Conservation (phyloP, 305 asterid species). For the Fraxinus platypoda region DNA sequence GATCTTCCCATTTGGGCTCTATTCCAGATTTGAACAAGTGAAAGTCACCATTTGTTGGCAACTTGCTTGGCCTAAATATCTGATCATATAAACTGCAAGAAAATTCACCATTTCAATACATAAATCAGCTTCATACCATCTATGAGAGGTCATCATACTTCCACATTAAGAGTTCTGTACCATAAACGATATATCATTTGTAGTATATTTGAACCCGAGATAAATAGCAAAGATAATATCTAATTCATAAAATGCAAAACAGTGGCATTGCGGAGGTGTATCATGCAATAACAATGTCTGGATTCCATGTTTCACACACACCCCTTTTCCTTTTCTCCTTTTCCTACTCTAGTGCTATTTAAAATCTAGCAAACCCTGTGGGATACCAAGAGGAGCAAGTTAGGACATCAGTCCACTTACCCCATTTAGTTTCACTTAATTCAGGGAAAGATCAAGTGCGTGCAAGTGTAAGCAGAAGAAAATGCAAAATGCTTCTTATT, state of each 20-base stretch:
- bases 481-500: background rate
- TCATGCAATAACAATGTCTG: background rate
- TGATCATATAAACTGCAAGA: conserved; percentile 78
- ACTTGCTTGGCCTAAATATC: conserved; percentile 79
- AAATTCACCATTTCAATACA: conserved; percentile 12
- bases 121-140: conserved; percentile 5
- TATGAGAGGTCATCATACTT: background rate
- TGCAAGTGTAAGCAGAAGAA: background rate
- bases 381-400: conserved; percentile 1
- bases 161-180: background rate
- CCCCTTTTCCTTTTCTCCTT: background rate
- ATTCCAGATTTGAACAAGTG: conserved; percentile 84
- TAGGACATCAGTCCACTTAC: background rate
- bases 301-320: background rate
- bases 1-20: conserved; percentile 99
- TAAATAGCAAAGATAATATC: background rate
- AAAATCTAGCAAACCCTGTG: background rate
- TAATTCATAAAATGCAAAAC: background rate
- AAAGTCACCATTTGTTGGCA: conserved; percentile 68
- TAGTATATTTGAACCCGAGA: background rate
- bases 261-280: background rate
- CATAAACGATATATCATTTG: background rate
- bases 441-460: background rate
- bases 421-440: background rate
- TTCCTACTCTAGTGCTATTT: background rate